These are phyloP conservation scores for Gossypium longicalyx DNA, from an alignment of 345 rosid genomes.

Conservation along the genomic window DNA sequence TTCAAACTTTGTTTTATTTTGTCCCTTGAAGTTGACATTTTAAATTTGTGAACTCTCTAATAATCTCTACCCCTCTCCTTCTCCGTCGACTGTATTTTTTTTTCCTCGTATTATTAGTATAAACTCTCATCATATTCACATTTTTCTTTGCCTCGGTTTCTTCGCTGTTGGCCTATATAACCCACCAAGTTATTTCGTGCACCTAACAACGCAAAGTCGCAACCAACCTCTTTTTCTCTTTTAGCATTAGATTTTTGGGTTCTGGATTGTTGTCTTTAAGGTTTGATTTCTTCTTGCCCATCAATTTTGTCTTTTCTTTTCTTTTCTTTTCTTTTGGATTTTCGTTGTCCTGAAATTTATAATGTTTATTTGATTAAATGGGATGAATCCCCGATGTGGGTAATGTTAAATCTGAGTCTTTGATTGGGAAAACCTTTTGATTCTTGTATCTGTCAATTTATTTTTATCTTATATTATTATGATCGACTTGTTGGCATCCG, in stretches of 20 bases:
- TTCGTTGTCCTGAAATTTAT: not conserved
- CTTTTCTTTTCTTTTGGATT: not conserved
- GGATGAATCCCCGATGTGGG: not conserved
- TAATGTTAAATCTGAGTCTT: not conserved
- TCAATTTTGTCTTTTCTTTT: not conserved
- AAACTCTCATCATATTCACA: slow-evolving; percentile 11
- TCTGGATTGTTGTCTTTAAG: slow-evolving; percentile 26
- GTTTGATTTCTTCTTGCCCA: slow-evolving; percentile 14
- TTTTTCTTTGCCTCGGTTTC: slow-evolving; percentile 28
- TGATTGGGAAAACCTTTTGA: not conserved
- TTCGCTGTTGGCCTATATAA: slow-evolving; percentile 27
- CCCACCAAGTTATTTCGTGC: not conserved
- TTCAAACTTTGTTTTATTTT: not conserved
- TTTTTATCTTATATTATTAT: not conserved
- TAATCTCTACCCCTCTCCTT: slow-evolving; percentile 21
- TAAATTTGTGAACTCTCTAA: not conserved
- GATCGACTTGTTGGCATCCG: not conserved
- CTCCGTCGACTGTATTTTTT: slow-evolving; percentile 32
- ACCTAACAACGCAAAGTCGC: not conserved
- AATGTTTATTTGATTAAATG: not conserved
- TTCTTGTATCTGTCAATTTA: slow-evolving; percentile 6
- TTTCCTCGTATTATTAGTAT: not conserved
- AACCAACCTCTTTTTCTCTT: not conserved
- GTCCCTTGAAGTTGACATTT: not conserved
- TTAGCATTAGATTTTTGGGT: slow-evolving; percentile 16